These are phyloP conservation scores for Aureobasidium sp. DNA, from an alignment of 2,329 filamentous ascomycete genomes.

Conservation along the genomic window DNA sequence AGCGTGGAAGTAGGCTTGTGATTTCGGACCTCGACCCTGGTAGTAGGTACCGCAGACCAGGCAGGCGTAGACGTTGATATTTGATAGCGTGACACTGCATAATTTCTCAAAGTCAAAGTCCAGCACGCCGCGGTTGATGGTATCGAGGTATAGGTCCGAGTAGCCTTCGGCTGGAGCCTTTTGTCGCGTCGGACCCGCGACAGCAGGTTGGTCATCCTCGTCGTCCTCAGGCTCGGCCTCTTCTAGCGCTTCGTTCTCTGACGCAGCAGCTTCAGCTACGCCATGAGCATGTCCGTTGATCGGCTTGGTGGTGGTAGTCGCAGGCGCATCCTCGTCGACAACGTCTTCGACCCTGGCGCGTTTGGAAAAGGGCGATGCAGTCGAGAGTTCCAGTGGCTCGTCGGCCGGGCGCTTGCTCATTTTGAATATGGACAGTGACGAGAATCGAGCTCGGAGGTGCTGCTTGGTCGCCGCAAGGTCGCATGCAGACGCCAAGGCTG, in stretches of 20 bases:
- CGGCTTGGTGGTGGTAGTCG: conserved; percentile 20
- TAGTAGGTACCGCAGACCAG: conserved; percentile 97
- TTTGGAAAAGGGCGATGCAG: conserved; percentile 43
- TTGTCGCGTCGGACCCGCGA: conserved; percentile 56
- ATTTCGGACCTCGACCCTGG: conserved; percentile 86
- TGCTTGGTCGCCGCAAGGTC: conserved; percentile 11
- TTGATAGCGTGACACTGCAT: conserved; percentile 90
- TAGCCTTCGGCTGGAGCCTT: conserved; percentile 78
- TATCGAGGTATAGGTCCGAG: conserved; percentile 94
- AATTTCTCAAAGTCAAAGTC: conserved; percentile 99
- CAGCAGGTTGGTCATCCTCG: conserved; percentile 25
- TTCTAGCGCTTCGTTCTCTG: conserved; percentile 32
- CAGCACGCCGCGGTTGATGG: conserved; percentile 83
- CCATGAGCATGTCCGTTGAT: conserved; percentile 23
- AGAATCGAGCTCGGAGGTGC: conserved; percentile 6
- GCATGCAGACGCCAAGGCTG: background rate
- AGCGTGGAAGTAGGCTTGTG: conserved; percentile 95
- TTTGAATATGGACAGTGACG: background rate
- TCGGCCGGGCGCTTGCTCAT: conserved; percentile 43
- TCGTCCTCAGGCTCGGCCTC: conserved; percentile 32
- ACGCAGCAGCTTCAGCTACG: conserved; percentile 30
- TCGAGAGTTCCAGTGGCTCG: conserved; percentile 37
- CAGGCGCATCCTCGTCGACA: conserved; percentile 26
- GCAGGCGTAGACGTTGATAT: conserved; percentile 98
- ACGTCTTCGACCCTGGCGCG: conserved; percentile 40